Base-by-base conservation (phyloP, 1,139 yeast genomes). In the Protomyces inouyei region DNA sequence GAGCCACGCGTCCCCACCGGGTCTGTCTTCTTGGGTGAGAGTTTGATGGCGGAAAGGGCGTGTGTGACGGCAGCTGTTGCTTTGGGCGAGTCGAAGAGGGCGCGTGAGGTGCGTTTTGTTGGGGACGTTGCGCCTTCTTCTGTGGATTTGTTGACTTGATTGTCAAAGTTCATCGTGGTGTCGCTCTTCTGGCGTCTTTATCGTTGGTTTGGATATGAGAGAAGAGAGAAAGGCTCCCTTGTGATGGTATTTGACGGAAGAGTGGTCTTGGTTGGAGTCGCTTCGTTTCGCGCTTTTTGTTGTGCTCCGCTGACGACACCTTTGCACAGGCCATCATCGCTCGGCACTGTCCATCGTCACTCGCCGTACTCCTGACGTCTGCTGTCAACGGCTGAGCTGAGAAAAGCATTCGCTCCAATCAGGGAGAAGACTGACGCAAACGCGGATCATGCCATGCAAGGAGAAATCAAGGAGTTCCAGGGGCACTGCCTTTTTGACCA, bases 31-130 rank as follows among this genome's bases (percentile, higher is more conserved):
- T 32, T 21, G 21, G 63, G 63, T 2, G 63, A 59, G 28, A 59
- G 52, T 28, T 52, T 59, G 63, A 59, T 52, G 52, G 53, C 54
- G 43, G 63, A 52, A 38, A 59, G 23, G 37, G 52, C 46, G 38
- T 52, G 43, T 12, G 63, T 52, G 23, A 59, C 57, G 18, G 53
- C 28, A 3, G 53, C 63, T 8, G 54, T 40, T 9, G 57, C 52
- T 25, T n/a, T 18, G 18, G 52, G 35, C 12, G 63, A 40, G 12
- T 45, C 57, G n/a, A 43, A 43, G 48, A 43, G 48, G 21, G 61
- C 51, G 28, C 43, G 48, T 45, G 55, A 57, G 23, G 43, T 18
- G n/a, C 57, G 56, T 43, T 52, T 59, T 6, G 56, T 59, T n/a
- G 63, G 63, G 14, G 63, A 59, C 16, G 52, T n/a, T 3, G 57